Evolutionary conservation across 1,139 yeast species (phyloP), one percentile per base, ranked within the genome.

Genomic region (Pichia sp.): DNA sequence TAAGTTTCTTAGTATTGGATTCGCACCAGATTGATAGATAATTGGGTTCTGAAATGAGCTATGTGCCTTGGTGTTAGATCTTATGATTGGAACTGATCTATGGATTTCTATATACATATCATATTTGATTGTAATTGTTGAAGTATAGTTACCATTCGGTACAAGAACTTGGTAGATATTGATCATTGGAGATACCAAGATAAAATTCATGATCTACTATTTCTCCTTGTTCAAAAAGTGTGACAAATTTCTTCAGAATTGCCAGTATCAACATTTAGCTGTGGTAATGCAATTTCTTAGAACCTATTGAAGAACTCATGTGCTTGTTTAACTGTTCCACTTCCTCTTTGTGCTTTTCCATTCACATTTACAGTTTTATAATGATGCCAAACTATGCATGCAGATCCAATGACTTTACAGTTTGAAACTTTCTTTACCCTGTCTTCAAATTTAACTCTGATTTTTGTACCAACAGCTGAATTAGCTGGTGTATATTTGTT

Each of bases 121-220:
- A 32, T 52, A 52, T 2, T 18, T n/a, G 13, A 52, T 35, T 3
- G 39, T 20, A 12, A 48, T 29, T 13, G 36, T 26, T 24, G 47
- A 47, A 37, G 44, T 42, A 25, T 32, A 34, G 22, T 40, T 35
- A 9, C 53, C 53, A 36, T 15, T 40, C 20, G 13, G 40, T 25
- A 18, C 39, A 41, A 7, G 45, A 32, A 18, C 52, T 46, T n/a
- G 55, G 55, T 20, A 52, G 30, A 40, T 42, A 42, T 7, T 39
- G 29, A 35, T 18, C 25, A 8, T 27, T 26, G 0, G 53, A 52
- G 7, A 52, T 42, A 12, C 38, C 44, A 27, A 50, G 41, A n/a
- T 36, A 27, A 29, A 50, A 42, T 1, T 40, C 27, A n/a, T 6
- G 39, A 11, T 36, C 20, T 4, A 50, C 15, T 15, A 46, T 22